Evolutionary conservation across 1,284 basidiomycete genomes (phyloP), one percentile per base, ranked within the genome.

Genomic region (Cystobasidium sp.): DNA sequence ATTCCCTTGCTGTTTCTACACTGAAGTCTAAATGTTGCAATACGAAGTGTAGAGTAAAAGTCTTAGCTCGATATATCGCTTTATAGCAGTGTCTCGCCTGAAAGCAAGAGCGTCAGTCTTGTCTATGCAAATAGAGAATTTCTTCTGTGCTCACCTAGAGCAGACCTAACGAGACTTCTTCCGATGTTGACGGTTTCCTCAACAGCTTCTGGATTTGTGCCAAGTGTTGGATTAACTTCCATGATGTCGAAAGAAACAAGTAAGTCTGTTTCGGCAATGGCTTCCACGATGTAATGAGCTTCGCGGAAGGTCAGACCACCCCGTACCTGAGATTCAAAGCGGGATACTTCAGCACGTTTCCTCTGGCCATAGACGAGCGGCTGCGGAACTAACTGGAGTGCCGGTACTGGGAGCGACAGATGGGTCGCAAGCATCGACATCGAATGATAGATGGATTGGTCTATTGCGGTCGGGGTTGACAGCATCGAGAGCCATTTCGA

Each of bases 291-390:
- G 83, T 96, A 97, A 83, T 95, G 92, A 10, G 96, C 97, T 82
- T 99, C 97, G 77, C 97, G 87, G 86, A 99, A 99, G 16, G 92
- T 96, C 76, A 99, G 85, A 14, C 97, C 97, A 12, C 97, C 97
- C 78, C 96, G 91, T 18, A 96, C 91, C 88, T 90, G 31, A 31
- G 31, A 31, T 1, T 31, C 31, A 31, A 31, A 31, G 31, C 31
- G 31, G 31, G 1, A 31, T 31, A 5, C 31, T 31, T 31, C 31
- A 31, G 31, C 31, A 31, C 5, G 31, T 31, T 31, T 5, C 31
- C 31, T 31, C n/a, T n/a, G n/a, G n/a, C n/a, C n/a, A n/a, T n/a
- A n/a, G n/a, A n/a, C n/a, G n/a, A n/a, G n/a, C n/a, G n/a, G 77
- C 3, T 16, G 37, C 10, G 14, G 22, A 37, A 52, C 3, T 53